Base-by-base conservation (phyloP, 495 filamentous ascomycete species). In the Pyrenopolyporus hunteri region DNA sequence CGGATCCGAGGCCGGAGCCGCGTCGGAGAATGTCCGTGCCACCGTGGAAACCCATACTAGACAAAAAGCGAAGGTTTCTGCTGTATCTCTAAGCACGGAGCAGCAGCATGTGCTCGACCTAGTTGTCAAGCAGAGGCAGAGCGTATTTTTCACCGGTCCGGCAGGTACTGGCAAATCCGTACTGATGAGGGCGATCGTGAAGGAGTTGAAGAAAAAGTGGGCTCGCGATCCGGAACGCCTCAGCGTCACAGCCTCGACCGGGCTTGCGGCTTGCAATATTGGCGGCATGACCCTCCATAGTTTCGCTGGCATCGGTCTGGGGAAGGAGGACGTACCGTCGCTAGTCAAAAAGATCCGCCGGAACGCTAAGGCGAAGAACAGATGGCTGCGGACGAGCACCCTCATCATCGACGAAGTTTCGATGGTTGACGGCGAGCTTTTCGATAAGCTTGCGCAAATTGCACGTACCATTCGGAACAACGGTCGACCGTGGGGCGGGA, bases 151-250 rank as follows among this genome's bases (percentile, higher is more conserved):
- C 74, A 98, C 94, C 1, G 94, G 94, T 53, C 96, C 94, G 35
- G 94, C 94, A 52, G 94, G 94, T 71, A 98, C 94, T 16, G 94
- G 94, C 59, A 98, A 98, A 76, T 98, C 94, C 0, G 94, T 98
- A 2, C 78, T 98, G 42, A 89, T 98, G 80, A 83, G 94, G 54
- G 85, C 94, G 57, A 94, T 96, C 55, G 97, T 98, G 66, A 72
- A 82, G 10, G 82, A 87, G 5, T 76, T 98, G 37, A 92, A 88
- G 23, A 81, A 82, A 39, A 97, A 92, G 69, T 87, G 87, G 71
- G 77, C 68, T 11, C 78, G 80, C 13, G 89, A 96, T 57, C 84
- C 86, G 0, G 94, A 97, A 64, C 80, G 88, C 23, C 79, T 98
- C 29, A 93, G 93, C 9, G 90, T 98, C 28, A 98, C 94, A 1